Evolutionary conservation across 2,329 filamentous ascomycete species (phyloP).

Genomic region (Alternaria sp.): DNA sequence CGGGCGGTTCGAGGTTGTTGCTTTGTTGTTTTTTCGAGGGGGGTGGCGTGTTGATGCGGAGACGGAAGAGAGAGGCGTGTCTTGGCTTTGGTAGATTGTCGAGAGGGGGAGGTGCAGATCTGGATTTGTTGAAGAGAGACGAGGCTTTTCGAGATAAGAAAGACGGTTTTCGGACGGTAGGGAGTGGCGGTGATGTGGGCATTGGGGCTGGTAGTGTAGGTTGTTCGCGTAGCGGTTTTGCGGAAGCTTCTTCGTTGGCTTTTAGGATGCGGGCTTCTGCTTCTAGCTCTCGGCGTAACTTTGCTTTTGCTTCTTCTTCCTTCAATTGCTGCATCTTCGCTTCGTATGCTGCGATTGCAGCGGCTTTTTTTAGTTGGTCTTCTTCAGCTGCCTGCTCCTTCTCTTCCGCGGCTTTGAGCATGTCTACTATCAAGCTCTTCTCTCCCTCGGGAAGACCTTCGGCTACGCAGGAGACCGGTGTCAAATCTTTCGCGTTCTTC

Average conservation of each 20-base stretch:
- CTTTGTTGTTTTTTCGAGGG: slow-evolving; percentile 5
- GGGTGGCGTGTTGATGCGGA: slow-evolving; percentile 21
- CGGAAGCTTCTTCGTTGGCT: not conserved
- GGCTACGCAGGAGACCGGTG: slow-evolving; percentile 25
- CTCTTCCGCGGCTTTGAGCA: slow-evolving; percentile 32
- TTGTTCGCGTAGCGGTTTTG: slow-evolving; percentile 6
- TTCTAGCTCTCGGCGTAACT: slow-evolving; percentile 5
- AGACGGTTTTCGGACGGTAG: not conserved
- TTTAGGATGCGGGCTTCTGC: not conserved
- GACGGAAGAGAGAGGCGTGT: slow-evolving; percentile 24
- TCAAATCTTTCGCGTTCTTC: slow-evolving; percentile 28
- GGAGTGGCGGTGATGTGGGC: slow-evolving; percentile 8
- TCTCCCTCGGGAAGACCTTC: slow-evolving; percentile 27
- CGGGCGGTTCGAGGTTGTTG: not conserved
- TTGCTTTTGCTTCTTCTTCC: slow-evolving; percentile 16
- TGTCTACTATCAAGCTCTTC: slow-evolving; percentile 25
- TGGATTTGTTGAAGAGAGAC: slow-evolving; percentile 16
- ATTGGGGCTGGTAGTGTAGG: not conserved
- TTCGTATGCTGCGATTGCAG: slow-evolving; percentile 15
- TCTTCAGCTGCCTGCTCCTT: slow-evolving; percentile 23
- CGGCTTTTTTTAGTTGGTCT: slow-evolving; percentile 8
- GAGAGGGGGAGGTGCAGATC: not conserved
- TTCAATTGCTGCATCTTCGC: slow-evolving; percentile 16
- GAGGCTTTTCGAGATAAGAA: slow-evolving; percentile 23
- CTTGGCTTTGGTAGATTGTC: slow-evolving; percentile 17